These are phyloP conservation scores for Capsicum rhomboideum DNA, from an alignment of 257 asterid genomes.

Conservation along the genomic window DNA sequence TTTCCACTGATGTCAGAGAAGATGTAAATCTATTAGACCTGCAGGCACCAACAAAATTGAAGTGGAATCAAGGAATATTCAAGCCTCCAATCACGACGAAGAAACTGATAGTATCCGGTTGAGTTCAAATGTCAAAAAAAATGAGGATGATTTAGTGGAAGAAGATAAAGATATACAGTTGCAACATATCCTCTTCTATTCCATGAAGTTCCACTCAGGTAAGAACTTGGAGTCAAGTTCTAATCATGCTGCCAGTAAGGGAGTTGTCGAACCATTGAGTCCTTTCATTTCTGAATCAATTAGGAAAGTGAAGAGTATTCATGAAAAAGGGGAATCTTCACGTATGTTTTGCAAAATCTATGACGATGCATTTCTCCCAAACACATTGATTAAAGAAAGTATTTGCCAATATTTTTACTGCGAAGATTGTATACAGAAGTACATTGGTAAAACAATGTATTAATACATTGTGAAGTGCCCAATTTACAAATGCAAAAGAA, in stretches of 20 bases:
- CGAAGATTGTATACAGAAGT: background rate
- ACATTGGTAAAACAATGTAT: background rate
- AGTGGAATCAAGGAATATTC: background rate
- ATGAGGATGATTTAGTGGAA: too few species aligned
- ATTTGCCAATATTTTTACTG: background rate
- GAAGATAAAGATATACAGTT: background rate
- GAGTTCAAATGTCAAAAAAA: too few species aligned
- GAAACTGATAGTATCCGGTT: background rate
- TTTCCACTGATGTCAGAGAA: background rate
- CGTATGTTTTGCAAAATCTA: background rate
- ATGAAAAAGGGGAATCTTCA: background rate
- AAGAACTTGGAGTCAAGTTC: background rate
- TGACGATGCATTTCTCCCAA: background rate
- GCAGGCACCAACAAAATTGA: background rate
- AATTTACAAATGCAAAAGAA: background rate
- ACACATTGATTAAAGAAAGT: background rate
- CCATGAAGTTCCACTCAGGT: background rate
- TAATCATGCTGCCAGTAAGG: background rate
- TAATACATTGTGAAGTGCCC: conserved; percentile 10
- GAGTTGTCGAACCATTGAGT: background rate
- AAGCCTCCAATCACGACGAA: too few species aligned
- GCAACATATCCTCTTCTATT: background rate
- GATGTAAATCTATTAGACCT: background rate
- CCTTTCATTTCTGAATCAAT: background rate
- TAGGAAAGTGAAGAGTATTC: background rate